A percentile compares a stretch with the other conserved stretches of the same genome.
phyloP scores from a whole-genome alignment of 2,329 filamentous ascomycete genomes.

The Cladophialophora carrionii region DNA sequence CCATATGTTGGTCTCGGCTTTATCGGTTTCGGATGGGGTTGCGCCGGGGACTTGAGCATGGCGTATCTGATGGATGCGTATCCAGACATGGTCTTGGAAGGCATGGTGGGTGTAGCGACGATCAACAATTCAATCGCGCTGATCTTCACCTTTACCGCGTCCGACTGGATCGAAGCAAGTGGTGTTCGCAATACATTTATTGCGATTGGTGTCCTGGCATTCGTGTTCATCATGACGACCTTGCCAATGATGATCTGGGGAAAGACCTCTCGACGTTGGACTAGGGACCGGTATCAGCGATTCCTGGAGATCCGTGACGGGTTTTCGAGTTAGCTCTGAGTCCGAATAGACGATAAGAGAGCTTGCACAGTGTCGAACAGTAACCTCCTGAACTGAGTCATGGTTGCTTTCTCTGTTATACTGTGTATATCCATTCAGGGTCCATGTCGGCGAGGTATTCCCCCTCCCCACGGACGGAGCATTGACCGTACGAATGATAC shows the following conservation, averaged over 20 bases:
- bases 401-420: not conserved
- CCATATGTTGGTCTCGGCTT: slow-evolving; percentile 61
- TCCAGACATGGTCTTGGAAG: slow-evolving; percentile 61
- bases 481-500: too few species aligned
- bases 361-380: not conserved
- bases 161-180: slow-evolving; percentile 55
- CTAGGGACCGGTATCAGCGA: slow-evolving; percentile 51
- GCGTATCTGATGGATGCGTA: slow-evolving; percentile 61
- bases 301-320: slow-evolving; percentile 56
- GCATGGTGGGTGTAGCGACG: slow-evolving; percentile 62
- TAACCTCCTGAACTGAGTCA: not conserved
- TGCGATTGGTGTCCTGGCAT: slow-evolving; percentile 56
- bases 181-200: slow-evolving; percentile 56
- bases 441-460: not conserved
- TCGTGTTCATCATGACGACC: slow-evolving; percentile 56
- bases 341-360: not conserved
- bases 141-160: slow-evolving; percentile 58
- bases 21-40: slow-evolving; percentile 64
- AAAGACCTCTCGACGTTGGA: slow-evolving; percentile 56
- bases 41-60: slow-evolving; percentile 60
- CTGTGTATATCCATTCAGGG: not conserved
- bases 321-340: slow-evolving; percentile 20
- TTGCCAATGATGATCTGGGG: slow-evolving; percentile 61
- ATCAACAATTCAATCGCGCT: slow-evolving; percentile 62
- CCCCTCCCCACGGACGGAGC: too few species aligned